A percentile compares a stretch with the other conserved stretches of the same genome.
phyloP scores from a whole-genome alignment of 148 eudicot genomes.

The Fallopia convolvulus region DNA sequence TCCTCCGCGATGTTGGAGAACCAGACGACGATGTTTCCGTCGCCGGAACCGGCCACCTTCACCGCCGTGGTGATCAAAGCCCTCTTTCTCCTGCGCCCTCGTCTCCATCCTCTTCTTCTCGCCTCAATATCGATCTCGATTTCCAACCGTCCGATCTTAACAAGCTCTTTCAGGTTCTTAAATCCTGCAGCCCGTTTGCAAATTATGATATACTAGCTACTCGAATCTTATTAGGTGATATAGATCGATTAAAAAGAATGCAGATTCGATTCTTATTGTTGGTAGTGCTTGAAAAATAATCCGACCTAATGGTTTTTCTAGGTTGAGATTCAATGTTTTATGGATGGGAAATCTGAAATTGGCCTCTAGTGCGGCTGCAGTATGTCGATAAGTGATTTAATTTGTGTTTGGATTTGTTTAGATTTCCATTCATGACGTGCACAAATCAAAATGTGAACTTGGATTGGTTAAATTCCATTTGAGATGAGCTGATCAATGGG shows the following conservation, averaged over 20 bases:
- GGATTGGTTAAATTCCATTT: neutral
- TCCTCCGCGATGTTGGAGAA: slow-evolving; percentile 60
- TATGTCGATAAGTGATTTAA: neutral
- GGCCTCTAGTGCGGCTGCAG: neutral
- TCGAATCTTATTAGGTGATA: neutral
- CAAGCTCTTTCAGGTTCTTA: slow-evolving; percentile 59
- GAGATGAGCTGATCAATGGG: neutral
- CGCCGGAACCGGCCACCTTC: neutral
- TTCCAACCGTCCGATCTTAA: slow-evolving; percentile 47
- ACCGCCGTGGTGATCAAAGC: slow-evolving; percentile 15
- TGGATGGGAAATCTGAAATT: neutral
- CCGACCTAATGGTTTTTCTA: neutral
- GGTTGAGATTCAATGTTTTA: neutral
- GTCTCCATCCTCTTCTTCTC: slow-evolving; percentile 17
- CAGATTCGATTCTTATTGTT: neutral
- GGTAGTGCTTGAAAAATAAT: neutral
- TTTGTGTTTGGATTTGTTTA: neutral
- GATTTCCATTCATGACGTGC: neutral
- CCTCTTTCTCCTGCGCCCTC: slow-evolving; percentile 13
- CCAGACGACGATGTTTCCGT: slow-evolving; percentile 14
- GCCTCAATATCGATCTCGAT: slow-evolving; percentile 17
- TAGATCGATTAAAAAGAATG: neutral
- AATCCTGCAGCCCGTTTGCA: neutral
- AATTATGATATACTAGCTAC: neutral
- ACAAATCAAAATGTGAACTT: neutral